Evolutionary conservation across 129 eudicot genomes (phyloP).

Genomic region (Solidago caesia): DNA sequence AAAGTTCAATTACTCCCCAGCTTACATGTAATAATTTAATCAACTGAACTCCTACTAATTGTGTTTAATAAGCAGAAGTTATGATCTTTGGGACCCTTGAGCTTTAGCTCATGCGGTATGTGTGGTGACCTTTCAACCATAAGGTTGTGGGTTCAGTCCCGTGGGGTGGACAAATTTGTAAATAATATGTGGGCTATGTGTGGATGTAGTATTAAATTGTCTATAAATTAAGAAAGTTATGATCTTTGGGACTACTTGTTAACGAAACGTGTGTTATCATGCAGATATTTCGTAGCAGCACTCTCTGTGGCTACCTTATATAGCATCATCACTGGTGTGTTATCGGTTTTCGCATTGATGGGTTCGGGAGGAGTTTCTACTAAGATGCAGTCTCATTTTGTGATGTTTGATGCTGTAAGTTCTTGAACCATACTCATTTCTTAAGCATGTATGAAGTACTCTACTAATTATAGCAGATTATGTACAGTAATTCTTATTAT

Average conservation of each 20-base stretch:
- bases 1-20: constrained; percentile 59
- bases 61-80: too few species aligned
- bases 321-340: constrained; percentile 50
- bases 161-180: too few species aligned
- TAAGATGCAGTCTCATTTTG: constrained; percentile 42
- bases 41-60: too few species aligned
- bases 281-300: constrained; percentile 83
- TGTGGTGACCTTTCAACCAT: too few species aligned
- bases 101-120: too few species aligned
- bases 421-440: neutral
- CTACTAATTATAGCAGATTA: too few species aligned
- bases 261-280: neutral
- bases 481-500: too few species aligned
- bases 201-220: too few species aligned
- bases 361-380: constrained; percentile 41
- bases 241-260: neutral
- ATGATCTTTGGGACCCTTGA: too few species aligned
- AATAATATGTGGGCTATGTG: too few species aligned
- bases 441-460: neutral
- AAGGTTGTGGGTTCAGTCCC: too few species aligned
- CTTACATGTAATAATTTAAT: constrained; percentile 32
- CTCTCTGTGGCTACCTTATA: constrained; percentile 57
- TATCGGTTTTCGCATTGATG: constrained; percentile 33
- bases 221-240: too few species aligned
- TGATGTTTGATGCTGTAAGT: constrained; percentile 68